A percentile compares a stretch with the other conserved stretches of the same genome.
phyloP scores from a whole-genome alignment of 768 basidiomycete genomes.

The Serpula lacrymans region DNA sequence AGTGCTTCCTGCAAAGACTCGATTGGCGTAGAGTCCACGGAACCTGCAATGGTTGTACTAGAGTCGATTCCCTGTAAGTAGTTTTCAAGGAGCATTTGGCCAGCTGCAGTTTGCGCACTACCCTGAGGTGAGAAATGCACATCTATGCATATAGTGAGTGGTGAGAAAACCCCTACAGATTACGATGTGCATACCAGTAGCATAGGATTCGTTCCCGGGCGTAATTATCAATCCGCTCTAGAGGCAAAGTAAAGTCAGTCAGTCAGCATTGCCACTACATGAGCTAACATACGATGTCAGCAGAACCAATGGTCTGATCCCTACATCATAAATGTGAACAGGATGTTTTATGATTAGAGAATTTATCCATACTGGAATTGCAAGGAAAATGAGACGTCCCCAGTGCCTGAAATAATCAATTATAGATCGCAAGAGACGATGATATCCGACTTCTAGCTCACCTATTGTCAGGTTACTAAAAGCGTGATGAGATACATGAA shows the following conservation, averaged over 20 bases:
- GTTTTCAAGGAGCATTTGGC: conserved; percentile 56
- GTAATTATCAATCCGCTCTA: conserved; percentile 54
- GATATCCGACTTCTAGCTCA: conserved; percentile 6
- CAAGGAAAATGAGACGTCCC: conserved; percentile 60
- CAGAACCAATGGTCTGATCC: conserved; percentile 52
- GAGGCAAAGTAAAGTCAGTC: conserved; percentile 6
- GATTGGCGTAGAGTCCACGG: conserved; percentile 53
- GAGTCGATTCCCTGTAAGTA: conserved; percentile 64
- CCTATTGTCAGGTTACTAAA: conserved; percentile 38
- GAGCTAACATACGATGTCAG: conserved; percentile 44
- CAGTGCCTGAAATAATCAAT: conserved; percentile 49
- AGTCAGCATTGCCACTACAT: neutral
- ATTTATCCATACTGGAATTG: conserved; percentile 58
- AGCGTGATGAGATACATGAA: neutral
- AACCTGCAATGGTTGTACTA: conserved; percentile 53
- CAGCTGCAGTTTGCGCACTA: conserved; percentile 44
- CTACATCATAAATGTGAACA: too few relatives aligned
- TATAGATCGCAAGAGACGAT: conserved; percentile 22
- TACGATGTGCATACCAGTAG: conserved; percentile 40
- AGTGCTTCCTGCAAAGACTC: conserved; percentile 59
- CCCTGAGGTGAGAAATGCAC: conserved; percentile 63
- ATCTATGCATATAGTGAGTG: conserved; percentile 29
- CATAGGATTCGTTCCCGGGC: conserved; percentile 55
- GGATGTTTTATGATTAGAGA: too few relatives aligned
- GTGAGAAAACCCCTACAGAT: neutral